A percentile compares a stretch with the other conserved stretches of the same genome.
Evolutionary conservation across 331 rosid species (phyloP).

Genomic region (Ulmus americana): DNA sequence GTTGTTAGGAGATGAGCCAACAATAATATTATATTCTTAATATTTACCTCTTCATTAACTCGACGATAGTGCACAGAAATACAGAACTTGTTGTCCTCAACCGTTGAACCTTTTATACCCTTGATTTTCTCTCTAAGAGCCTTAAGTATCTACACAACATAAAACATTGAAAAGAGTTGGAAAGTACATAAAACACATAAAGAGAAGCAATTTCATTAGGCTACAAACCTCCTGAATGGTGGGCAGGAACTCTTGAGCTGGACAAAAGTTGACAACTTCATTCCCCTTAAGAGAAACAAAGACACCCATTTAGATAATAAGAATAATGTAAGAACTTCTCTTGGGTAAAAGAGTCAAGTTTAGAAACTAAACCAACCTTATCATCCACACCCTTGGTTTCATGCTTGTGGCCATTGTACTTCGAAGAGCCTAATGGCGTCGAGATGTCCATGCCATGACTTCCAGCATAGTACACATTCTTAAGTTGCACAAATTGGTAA

Average conservation of each 20-base stretch:
- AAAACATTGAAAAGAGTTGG: background rate
- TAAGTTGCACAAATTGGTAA: slow-evolving; percentile 39
- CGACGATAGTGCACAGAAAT: slow-evolving; percentile 40
- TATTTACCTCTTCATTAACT: slow-evolving; percentile 42
- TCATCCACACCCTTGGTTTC: slow-evolving; percentile 37
- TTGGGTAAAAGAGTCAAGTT: background rate
- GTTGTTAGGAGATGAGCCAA: no score
- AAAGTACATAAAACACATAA: background rate
- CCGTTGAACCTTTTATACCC: slow-evolving; percentile 29
- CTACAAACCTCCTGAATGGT: slow-evolving; percentile 36
- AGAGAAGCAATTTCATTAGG: background rate
- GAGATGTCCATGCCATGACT: slow-evolving; percentile 71
- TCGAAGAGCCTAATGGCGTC: slow-evolving; percentile 39
- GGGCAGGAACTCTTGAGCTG: slow-evolving; percentile 42
- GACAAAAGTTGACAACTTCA: slow-evolving; percentile 38
- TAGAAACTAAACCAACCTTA: slow-evolving; percentile 25
- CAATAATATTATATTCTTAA: no score
- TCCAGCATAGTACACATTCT: slow-evolving; percentile 49
- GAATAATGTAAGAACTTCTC: background rate
- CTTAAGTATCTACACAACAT: slow-evolving; percentile 31
- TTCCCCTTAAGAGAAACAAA: slow-evolving; percentile 35
- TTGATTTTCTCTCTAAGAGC: slow-evolving; percentile 21
- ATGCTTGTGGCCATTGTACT: slow-evolving; percentile 28
- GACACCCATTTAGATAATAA: no score
- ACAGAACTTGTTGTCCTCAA: slow-evolving; percentile 49